Evolutionary conservation across 73 alveolate species (phyloP).

Genomic region (Blepharisma japonicum): DNA sequence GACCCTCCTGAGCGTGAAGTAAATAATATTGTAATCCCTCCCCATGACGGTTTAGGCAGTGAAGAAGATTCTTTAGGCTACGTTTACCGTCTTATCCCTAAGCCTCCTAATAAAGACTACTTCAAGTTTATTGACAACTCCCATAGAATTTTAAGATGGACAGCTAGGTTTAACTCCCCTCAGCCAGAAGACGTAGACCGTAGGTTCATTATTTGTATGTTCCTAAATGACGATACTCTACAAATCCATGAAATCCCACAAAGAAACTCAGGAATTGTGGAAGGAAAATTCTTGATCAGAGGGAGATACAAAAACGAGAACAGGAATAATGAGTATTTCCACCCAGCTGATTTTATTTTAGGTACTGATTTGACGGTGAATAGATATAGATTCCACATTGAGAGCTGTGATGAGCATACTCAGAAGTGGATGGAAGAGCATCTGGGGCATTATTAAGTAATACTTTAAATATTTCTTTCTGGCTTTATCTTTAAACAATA

Average conservation of each 20-base stretch:
- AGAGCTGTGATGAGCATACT: constrained; percentile 80
- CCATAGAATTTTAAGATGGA: constrained; percentile 73
- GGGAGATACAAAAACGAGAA: constrained; percentile 72
- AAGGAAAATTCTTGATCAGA: constrained; percentile 60
- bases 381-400: constrained; percentile 73
- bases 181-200: constrained; percentile 88
- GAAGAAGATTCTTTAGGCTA: constrained; percentile 93
- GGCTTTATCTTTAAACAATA: neutral
- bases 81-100: constrained; percentile 71
- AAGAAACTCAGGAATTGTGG: constrained; percentile 65
- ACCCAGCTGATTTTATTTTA: constrained; percentile 73
- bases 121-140: constrained; percentile 92
- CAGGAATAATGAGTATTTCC: constrained; percentile 61
- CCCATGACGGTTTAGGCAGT: constrained; percentile 93
- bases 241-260: constrained; percentile 86
- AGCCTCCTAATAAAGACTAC: constrained; percentile 87
- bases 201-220: constrained; percentile 79
- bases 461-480: neutral
- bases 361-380: constrained; percentile 76
- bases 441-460: neutral
- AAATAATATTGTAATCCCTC: constrained; percentile 67
- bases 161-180: constrained; percentile 80
- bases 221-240: constrained; percentile 85
- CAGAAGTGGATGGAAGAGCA: constrained; percentile 52
- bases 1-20: constrained; percentile 44